phyloP scores from a whole-genome alignment of 1,284 basidiomycete genomes.

The Leccinum pachyderme region DNA sequence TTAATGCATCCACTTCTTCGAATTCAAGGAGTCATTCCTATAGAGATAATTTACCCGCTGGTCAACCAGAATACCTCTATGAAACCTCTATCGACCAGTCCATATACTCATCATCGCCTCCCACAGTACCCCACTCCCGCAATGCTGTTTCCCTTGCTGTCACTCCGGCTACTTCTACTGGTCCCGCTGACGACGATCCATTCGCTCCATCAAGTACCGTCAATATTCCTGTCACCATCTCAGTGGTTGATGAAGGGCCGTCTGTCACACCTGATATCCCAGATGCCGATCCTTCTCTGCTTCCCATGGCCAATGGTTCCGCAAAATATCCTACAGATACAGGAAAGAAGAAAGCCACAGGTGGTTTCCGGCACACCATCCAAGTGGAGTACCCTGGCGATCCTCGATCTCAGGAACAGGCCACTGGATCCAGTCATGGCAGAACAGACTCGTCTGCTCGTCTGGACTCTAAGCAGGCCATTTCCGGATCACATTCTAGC shows the following conservation, averaged over 20 bases:
- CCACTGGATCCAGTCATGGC: constrained; percentile 17
- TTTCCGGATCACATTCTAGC: constrained; percentile 14
- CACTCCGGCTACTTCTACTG: constrained; percentile 38
- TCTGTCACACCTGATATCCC: constrained; percentile 28
- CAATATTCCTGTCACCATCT: constrained; percentile 36
- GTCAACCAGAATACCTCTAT: constrained; percentile 50
- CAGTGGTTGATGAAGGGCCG: constrained; percentile 29
- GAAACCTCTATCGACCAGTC: constrained; percentile 49
- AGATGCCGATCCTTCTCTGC: constrained; percentile 20
- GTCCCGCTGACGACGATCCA: constrained; percentile 49
- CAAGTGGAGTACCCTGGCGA: constrained; percentile 82
- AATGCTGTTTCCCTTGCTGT: constrained; percentile 46
- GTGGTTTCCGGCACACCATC: constrained; percentile 76
- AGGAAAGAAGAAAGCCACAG: constrained; percentile 38
- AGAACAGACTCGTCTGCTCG: constrained; percentile 16
- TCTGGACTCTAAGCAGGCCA: constrained; percentile 16
- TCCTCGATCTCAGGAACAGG: constrained; percentile 24
- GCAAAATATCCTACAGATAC: constrained; percentile 31
- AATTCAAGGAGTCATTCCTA: constrained; percentile 38
- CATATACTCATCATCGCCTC: constrained; percentile 40
- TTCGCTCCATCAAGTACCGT: constrained; percentile 41
- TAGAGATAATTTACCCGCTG: constrained; percentile 36
- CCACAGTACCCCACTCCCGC: constrained; percentile 35
- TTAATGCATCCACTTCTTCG: constrained; percentile 26
- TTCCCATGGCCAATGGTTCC: constrained; percentile 14